Evolutionary conservation across 2,329 filamentous ascomycete species (phyloP).

Genomic region (Aspergillus calidoustus): DNA sequence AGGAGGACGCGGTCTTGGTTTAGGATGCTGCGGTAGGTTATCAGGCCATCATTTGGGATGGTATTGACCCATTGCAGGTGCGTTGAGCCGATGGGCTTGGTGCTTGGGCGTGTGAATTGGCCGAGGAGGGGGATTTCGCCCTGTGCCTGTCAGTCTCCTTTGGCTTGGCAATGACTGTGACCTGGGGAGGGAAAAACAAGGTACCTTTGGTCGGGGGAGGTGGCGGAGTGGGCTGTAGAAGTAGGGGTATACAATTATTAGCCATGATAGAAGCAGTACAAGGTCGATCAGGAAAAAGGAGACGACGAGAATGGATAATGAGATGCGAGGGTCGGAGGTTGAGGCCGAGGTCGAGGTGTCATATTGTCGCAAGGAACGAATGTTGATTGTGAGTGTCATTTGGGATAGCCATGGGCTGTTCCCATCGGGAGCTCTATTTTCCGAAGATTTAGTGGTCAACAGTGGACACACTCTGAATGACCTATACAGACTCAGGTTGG

Average conservation of each 20-base stretch:
- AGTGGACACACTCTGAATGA: background rate
- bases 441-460: background rate
- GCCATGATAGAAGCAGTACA: background rate
- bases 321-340: background rate
- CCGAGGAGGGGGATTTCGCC: slow-evolving; percentile 4
- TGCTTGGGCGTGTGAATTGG: background rate
- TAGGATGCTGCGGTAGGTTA: slow-evolving; percentile 1
- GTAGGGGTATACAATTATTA: slow-evolving; percentile 5
- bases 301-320: background rate
- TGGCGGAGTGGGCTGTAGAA: slow-evolving; percentile 9
- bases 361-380: background rate
- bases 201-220: slow-evolving; percentile 6
- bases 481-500: background rate
- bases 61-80: background rate
- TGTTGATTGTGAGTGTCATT: background rate
- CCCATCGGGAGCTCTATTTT: background rate
- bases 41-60: slow-evolving; percentile 1
- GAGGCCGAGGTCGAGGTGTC: background rate
- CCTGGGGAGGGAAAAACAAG: background rate
- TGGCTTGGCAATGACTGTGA: background rate
- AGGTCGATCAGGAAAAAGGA: background rate
- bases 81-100: slow-evolving; percentile 2
- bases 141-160: background rate
- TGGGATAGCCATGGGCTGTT: background rate
- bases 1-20: slow-evolving; percentile 6